phyloP scores from a whole-genome alignment of 129 eudicot species.

The Chrysanthemum makinoi region DNA sequence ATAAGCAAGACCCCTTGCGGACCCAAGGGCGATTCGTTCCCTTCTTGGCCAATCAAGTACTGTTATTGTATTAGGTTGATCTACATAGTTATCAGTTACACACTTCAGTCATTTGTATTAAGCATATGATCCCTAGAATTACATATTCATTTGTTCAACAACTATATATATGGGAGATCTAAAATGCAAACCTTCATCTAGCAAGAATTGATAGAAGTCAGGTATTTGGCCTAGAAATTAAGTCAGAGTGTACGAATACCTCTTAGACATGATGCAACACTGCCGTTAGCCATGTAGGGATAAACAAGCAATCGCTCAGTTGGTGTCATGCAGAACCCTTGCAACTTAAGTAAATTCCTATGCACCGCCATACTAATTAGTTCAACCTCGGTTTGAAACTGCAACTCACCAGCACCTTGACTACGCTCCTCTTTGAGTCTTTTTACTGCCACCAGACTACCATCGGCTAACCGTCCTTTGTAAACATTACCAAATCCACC shows the following conservation, averaged over 20 bases:
- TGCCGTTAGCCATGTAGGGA: neutral
- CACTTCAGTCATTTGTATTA: neutral
- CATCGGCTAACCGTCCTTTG: neutral
- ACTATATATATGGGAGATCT: neutral
- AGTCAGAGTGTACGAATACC: neutral
- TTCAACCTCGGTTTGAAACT: neutral
- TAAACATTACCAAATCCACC: no score
- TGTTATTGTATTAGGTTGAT: no score
- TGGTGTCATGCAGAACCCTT: neutral
- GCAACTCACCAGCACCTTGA: slow-evolving; percentile 16
- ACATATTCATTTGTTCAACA: neutral
- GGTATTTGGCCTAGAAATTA: neutral
- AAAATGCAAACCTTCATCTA: neutral
- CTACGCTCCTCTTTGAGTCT: neutral
- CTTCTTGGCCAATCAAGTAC: no score
- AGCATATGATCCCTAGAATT: neutral
- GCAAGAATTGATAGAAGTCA: neutral
- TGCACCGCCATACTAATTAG: neutral
- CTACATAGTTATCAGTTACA: neutral
- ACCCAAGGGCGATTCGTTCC: no score
- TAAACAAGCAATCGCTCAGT: neutral
- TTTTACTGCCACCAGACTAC: neutral
- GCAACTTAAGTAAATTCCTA: neutral
- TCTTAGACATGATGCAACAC: neutral
- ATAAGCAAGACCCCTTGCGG: no score